phyloP scores from a whole-genome alignment of 225 moss, liverwort and hornwort species.

The Physcomitrium patens region DNA sequence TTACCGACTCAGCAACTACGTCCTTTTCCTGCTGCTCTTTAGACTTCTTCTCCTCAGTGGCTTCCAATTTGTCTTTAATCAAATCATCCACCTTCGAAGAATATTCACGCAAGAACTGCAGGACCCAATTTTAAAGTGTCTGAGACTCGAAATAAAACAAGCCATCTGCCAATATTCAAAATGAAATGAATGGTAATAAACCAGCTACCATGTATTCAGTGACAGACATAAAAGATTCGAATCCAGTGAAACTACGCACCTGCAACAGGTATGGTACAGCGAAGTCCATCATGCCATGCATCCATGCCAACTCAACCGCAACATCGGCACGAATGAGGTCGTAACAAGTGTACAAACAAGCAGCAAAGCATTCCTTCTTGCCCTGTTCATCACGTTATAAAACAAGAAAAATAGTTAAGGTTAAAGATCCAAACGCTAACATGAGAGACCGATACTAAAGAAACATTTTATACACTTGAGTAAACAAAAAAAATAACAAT shows the following conservation, averaged over 20 bases:
- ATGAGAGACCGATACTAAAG: not conserved
- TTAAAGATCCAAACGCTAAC: not conserved
- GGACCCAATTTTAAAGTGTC: not conserved
- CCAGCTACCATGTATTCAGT: not conserved
- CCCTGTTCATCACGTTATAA: conserved; percentile 46
- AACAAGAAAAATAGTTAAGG: not conserved
- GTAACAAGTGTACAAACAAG: conserved; percentile 87
- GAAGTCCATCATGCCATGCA: conserved; percentile 86
- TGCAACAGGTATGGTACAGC: conserved; percentile 76
- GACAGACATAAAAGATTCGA: not conserved
- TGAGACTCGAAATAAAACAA: conserved; percentile 1
- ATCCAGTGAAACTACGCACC: conserved; percentile 41
- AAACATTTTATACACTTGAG: not conserved
- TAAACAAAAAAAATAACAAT: not conserved
- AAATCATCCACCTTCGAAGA: conserved; percentile 83
- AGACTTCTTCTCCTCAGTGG: conserved; percentile 60
- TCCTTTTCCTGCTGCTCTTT: conserved; percentile 88
- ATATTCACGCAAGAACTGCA: conserved; percentile 82
- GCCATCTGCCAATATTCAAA: not conserved
- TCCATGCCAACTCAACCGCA: conserved; percentile 87
- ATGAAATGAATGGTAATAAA: conserved; percentile 4
- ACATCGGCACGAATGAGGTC: conserved; percentile 91
- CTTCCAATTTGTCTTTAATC: conserved; percentile 72
- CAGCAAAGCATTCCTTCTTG: conserved; percentile 87
- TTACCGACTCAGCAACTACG: conserved; percentile 74